A percentile compares a stretch with the other conserved stretches of the same genome.
Evolutionary conservation across 2,329 filamentous ascomycete species (phyloP).

Genomic region (Huntiella omanensis): DNA sequence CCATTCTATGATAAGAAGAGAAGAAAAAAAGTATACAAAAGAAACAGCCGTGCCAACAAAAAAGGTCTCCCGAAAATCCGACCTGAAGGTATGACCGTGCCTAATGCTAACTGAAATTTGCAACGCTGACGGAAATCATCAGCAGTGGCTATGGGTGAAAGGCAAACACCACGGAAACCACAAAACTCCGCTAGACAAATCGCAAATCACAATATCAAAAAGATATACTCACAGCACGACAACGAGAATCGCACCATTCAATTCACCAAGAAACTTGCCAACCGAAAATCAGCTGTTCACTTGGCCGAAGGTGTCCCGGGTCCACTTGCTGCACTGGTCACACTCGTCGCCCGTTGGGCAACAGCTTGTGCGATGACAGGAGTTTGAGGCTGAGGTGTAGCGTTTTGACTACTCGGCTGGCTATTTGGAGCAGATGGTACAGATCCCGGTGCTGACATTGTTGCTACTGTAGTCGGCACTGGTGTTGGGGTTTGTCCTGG

Average conservation of each 20-base stretch:
- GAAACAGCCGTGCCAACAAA: no score
- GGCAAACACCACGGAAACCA: no score
- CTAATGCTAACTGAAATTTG: no score
- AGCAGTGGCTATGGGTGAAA: no score
- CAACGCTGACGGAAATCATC: no score
- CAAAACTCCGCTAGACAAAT: no score
- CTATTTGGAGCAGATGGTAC: not conserved
- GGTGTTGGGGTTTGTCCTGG: slow-evolving; percentile 6
- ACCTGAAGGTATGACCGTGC: no score
- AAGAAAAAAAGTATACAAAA: not conserved
- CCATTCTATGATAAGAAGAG: not conserved
- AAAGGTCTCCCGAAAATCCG: no score
- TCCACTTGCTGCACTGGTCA: slow-evolving; percentile 17
- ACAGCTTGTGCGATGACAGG: slow-evolving; percentile 9
- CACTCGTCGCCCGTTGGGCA: slow-evolving; percentile 15
- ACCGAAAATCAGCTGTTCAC: not conserved
- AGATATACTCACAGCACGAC: no score
- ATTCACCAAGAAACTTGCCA: no score
- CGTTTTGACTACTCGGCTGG: not conserved
- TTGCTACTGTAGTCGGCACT: slow-evolving; percentile 1
- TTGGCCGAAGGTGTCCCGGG: slow-evolving; percentile 20
- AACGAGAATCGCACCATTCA: no score
- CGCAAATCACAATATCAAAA: no score
- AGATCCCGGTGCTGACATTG: not conserved
- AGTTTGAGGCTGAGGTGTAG: not conserved